phyloP scores from a whole-genome alignment of 345 rosid genomes.

The Garcia nutans region DNA sequence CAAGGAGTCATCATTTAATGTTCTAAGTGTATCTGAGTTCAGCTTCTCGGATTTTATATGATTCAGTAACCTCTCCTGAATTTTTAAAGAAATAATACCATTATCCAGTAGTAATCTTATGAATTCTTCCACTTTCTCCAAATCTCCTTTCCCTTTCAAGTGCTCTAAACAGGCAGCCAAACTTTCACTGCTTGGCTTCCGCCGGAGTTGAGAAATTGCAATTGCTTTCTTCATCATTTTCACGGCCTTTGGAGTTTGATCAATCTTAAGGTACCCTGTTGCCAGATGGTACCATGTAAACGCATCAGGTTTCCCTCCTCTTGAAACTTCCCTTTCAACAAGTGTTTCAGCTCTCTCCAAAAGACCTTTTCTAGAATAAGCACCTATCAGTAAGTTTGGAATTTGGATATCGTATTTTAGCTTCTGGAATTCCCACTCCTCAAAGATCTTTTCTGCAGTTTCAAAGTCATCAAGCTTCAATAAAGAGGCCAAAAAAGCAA shows the following conservation, averaged over 20 bases:
- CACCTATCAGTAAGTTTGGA: conserved; percentile 30
- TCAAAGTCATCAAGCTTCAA: conserved; percentile 45
- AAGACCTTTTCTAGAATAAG: conserved; percentile 34
- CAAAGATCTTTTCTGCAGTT: conserved; percentile 38
- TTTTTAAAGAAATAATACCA: conserved; percentile 20
- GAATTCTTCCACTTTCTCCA: conserved; percentile 25
- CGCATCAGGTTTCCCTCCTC: conserved; percentile 27
- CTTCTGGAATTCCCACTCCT: conserved; percentile 39
- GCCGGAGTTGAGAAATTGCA: conserved; percentile 1
- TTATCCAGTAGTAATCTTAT: conserved; percentile 19
- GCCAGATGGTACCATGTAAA: conserved; percentile 34
- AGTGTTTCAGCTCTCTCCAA: conserved; percentile 34
- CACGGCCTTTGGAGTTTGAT: conserved; percentile 25
- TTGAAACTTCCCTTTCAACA: conserved; percentile 11
- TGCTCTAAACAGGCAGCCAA: conserved; percentile 29
- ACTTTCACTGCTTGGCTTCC: conserved; percentile 19
- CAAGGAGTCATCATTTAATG: background rate
- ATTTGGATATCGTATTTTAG: conserved; percentile 16
- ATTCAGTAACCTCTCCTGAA: conserved; percentile 26
- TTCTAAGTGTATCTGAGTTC: background rate
- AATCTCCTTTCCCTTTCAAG: conserved; percentile 26
- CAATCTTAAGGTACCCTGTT: conserved; percentile 20
- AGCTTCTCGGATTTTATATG: background rate
- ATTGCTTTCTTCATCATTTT: conserved; percentile 36
- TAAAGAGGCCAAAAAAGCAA: conserved; percentile 21